Conservation (phyloP, 495 filamentous ascomycete species). For the Tetracladium marchalianum region DNA sequence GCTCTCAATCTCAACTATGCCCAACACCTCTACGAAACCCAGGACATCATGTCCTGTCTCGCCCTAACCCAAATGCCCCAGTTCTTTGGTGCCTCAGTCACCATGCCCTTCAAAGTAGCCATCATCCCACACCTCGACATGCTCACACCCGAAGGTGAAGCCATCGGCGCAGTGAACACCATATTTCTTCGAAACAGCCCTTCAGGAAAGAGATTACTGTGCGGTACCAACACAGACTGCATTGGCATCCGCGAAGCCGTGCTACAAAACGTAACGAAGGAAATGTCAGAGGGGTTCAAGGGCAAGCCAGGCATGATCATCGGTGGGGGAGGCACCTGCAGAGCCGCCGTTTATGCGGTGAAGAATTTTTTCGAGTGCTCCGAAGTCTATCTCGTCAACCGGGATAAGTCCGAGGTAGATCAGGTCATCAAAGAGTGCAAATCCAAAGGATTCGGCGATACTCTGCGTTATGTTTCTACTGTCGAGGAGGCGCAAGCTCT, state of each 20-base stretch:
- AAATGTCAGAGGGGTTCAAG: constrained; percentile 26
- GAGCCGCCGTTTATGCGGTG: constrained; percentile 61
- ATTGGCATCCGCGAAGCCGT: constrained; percentile 63
- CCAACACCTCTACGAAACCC: constrained; percentile 46
- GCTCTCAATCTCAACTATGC: constrained; percentile 48
- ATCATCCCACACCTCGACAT: constrained; percentile 61
- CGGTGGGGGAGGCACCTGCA: constrained; percentile 60
- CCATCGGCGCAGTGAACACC: constrained; percentile 66
- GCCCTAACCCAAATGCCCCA: constrained; percentile 37
- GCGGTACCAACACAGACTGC: constrained; percentile 70
- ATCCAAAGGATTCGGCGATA: constrained; percentile 37
- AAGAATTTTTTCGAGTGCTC: constrained; percentile 53
- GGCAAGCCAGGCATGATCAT: constrained; percentile 16
- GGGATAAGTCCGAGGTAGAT: constrained; percentile 51
- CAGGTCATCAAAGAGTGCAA: constrained; percentile 48
- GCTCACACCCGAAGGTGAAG: constrained; percentile 54
- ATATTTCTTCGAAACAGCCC: constrained; percentile 47
- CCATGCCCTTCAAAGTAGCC: constrained; percentile 66
- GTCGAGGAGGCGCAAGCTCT: constrained; percentile 44
- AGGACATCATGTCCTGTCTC: constrained; percentile 42
- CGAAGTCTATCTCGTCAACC: constrained; percentile 61
- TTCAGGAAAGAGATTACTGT: constrained; percentile 33
- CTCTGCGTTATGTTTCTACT: constrained; percentile 44
- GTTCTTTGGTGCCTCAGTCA: constrained; percentile 57
- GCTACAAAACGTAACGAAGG: constrained; percentile 42